Conservation (phyloP, 2,329 filamentous ascomycete species). For the Claviceps arundinis region DNA sequence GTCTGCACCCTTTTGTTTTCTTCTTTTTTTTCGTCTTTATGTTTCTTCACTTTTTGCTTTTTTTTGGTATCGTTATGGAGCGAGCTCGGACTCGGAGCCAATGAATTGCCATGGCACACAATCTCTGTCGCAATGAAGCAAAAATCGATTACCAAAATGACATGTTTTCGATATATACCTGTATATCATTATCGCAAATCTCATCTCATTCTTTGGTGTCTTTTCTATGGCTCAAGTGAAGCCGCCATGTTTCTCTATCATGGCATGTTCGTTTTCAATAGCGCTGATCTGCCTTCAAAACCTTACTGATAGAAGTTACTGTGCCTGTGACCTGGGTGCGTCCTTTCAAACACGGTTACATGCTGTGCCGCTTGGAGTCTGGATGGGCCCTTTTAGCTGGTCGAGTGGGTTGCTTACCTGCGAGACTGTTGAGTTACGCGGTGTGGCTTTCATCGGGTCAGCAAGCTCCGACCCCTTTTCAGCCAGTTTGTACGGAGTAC, state of each 20-base stretch:
- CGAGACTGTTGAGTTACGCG: not conserved
- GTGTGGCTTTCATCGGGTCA: not conserved
- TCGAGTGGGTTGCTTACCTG: not conserved
- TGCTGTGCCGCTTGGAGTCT: not conserved
- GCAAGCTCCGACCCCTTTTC: not conserved
- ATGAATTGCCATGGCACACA: not conserved
- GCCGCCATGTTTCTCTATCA: not conserved
- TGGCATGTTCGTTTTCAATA: not conserved
- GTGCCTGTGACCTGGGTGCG: not conserved
- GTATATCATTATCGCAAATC: no score
- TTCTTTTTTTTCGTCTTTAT: not conserved
- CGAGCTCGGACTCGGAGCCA: not conserved
- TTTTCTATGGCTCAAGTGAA: not conserved
- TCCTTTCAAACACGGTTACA: not conserved
- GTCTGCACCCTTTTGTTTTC: not conserved
- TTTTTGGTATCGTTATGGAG: not conserved
- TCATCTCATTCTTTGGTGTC: not conserved
- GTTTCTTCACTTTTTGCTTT: not conserved
- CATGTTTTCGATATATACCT: no score
- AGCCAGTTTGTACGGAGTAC: not conserved
- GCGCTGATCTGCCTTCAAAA: not conserved
- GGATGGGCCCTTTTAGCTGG: not conserved
- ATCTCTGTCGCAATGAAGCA: no score
- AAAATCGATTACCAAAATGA: no score
- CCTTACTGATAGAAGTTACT: not conserved